phyloP scores from a whole-genome alignment of 768 basidiomycete species.

The Galerina sulciceps region DNA sequence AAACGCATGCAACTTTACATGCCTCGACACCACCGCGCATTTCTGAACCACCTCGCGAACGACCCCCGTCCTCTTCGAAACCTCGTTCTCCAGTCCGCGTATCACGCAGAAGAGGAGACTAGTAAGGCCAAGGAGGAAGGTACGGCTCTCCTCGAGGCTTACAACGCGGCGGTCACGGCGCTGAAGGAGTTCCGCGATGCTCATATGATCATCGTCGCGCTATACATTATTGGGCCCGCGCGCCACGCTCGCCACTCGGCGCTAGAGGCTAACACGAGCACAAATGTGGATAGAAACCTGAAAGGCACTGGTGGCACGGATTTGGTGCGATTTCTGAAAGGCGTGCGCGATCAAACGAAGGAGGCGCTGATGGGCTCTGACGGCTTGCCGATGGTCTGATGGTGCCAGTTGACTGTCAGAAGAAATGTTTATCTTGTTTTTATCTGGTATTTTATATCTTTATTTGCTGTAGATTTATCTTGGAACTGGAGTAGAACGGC shows the following conservation, averaged over 20 bases:
- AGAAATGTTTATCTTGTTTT: too few relatives aligned
- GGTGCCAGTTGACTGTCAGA: too few relatives aligned
- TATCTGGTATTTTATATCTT: too few relatives aligned
- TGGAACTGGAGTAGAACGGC: too few relatives aligned
- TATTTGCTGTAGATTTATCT: too few relatives aligned
- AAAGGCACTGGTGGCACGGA: slow-evolving; percentile 76
- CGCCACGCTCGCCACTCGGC: slow-evolving; percentile 31
- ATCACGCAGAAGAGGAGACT: slow-evolving; percentile 4
- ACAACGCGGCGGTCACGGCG: slow-evolving; percentile 65
- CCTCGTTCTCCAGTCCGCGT: slow-evolving; percentile 41
- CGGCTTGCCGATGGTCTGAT: too few relatives aligned
- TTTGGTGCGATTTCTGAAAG: slow-evolving; percentile 76
- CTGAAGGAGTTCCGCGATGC: slow-evolving; percentile 77
- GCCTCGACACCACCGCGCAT: slow-evolving; percentile 81
- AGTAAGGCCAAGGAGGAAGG: slow-evolving; percentile 18
- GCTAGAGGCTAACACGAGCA: not conserved
- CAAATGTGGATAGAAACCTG: not conserved
- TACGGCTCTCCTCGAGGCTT: slow-evolving; percentile 49
- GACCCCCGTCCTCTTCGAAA: slow-evolving; percentile 65
- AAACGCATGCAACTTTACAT: slow-evolving; percentile 81
- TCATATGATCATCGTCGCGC: slow-evolving; percentile 75
- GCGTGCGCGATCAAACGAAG: slow-evolving; percentile 68
- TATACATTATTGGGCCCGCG: slow-evolving; percentile 81
- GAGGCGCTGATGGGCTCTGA: slow-evolving; percentile 29
- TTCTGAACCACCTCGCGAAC: slow-evolving; percentile 66